A percentile compares a stretch with the other conserved stretches of the same genome.
phyloP scores from a whole-genome alignment of 1,139 yeast genomes.

The Nakaseomyces kungkrabaensis region DNA sequence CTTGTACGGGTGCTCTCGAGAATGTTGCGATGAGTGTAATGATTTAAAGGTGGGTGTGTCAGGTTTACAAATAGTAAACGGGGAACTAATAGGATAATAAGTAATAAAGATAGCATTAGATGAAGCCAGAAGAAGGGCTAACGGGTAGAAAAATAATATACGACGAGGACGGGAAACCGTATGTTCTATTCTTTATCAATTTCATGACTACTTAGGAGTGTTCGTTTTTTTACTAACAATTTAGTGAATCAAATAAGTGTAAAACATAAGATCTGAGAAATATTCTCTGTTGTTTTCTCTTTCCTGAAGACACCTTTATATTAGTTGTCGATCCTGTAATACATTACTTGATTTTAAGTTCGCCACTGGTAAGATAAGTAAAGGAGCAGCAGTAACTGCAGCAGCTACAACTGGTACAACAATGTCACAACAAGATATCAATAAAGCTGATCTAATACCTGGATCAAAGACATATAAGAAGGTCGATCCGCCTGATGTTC shows the following conservation, averaged over 20 bases:
- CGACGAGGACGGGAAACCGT: constrained; percentile 89
- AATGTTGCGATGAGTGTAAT: too few relatives aligned
- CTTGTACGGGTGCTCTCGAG: not conserved
- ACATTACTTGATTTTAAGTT: constrained; percentile 63
- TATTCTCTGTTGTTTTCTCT: not conserved
- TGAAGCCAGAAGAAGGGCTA: constrained; percentile 7
- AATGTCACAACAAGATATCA: constrained; percentile 11
- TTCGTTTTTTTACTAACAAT: too few relatives aligned
- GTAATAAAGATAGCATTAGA: too few relatives aligned
- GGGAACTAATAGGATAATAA: too few relatives aligned
- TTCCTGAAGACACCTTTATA: not conserved
- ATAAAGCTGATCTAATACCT: constrained; percentile 15
- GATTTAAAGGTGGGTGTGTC: too few relatives aligned
- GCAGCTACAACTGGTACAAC: not conserved
- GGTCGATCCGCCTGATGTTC: constrained; percentile 83
- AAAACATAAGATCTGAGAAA: too few relatives aligned
- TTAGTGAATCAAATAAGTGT: too few relatives aligned
- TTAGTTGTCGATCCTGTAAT: constrained; percentile 70
- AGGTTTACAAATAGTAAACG: too few relatives aligned
- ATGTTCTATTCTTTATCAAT: constrained; percentile 29
- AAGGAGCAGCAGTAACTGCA: constrained; percentile 4
- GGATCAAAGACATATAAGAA: constrained; percentile 29
- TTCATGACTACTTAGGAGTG: too few relatives aligned
- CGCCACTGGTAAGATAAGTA: constrained; percentile 34
- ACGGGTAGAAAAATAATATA: constrained; percentile 44